Evolutionary conservation across 202 grass and related monocot species (phyloP), one percentile per base, ranked within the genome.

Genomic region (Cymbopogon flexuosus): DNA sequence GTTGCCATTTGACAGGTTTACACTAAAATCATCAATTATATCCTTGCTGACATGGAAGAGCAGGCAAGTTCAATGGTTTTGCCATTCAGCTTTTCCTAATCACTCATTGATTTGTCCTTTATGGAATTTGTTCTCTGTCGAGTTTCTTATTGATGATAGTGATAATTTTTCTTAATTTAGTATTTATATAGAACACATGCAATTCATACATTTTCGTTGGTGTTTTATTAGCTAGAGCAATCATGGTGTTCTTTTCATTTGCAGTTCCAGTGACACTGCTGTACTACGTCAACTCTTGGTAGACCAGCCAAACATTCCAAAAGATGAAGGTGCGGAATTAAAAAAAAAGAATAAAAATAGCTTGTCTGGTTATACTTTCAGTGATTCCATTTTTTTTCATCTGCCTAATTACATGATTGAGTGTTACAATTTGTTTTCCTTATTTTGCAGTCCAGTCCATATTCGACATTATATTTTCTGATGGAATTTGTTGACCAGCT

Each of bases 271-370:
- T 84, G 91, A 94, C 43, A 85, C 89, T 65, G 86, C 81, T 45
- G 84, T 76, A 40, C 79, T 97, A 3, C 70, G 56, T 54, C 90
- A 93, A 77, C 87, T 97, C 51, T 82, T 97, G 39, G 73, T 83
- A 61, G 94, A 94, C 59, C 88, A 97, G 57, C 94, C 91, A 78
- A 97, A 97, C 83, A 91, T 94, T 71, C 83, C 91, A 72, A 92
- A 87, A 87, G 83, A 97, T 67, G 88, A 97, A 92, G 89, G 94
- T 92, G 85, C 40, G 43, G n/a, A 74, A 39, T 27, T 1, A 27
- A 27, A 27, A 27, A 27, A 27, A 27, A 27, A 27, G 27, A 27
- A 27, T 92, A 22, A 51, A 58, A 77, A 49, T 65, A 54, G 21
- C 8, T 6, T 67, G 1, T 75, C 66, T 68, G 4, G 3, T 62